phyloP scores from a whole-genome alignment of 495 filamentous ascomycete genomes.

The Pseudevernia furfuracea region DNA sequence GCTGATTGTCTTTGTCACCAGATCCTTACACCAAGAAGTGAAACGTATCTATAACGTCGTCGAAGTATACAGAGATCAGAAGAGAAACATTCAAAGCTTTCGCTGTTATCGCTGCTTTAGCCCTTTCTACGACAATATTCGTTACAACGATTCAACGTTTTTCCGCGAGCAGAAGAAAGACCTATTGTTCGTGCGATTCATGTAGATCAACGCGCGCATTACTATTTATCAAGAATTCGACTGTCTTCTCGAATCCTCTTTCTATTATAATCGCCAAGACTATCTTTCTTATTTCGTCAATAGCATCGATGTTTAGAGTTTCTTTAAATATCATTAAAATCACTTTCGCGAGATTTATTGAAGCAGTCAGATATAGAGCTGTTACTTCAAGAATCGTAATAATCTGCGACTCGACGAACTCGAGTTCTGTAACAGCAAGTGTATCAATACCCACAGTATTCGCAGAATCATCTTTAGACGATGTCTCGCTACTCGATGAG shows the following conservation, averaged over 20 bases:
- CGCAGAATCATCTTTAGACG: too few species aligned
- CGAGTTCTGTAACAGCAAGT: not conserved
- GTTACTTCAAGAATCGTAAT: not conserved
- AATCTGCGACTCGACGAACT: not conserved
- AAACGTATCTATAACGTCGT: too few species aligned
- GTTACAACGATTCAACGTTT: not conserved
- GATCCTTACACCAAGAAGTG: conserved; percentile 4
- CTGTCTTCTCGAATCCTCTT: not conserved
- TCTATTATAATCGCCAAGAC: not conserved
- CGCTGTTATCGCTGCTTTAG: conserved; percentile 12
- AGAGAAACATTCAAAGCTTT: too few species aligned
- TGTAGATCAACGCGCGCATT: not conserved
- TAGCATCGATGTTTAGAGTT: not conserved
- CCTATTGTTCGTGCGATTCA: not conserved
- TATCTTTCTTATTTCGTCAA: not conserved
- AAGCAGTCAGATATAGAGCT: not conserved
- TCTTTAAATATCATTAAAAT: not conserved
- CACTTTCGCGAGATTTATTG: not conserved
- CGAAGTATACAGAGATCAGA: too few species aligned
- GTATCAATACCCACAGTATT: too few species aligned
- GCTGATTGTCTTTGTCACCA: too few species aligned
- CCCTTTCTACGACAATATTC: not conserved
- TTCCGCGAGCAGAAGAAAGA: not conserved
- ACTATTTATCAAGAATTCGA: not conserved
- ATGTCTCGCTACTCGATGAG: not conserved